phyloP scores from a whole-genome alignment of 192 early-diverging fungal genomes.

The Gonapodya prolifera region DNA sequence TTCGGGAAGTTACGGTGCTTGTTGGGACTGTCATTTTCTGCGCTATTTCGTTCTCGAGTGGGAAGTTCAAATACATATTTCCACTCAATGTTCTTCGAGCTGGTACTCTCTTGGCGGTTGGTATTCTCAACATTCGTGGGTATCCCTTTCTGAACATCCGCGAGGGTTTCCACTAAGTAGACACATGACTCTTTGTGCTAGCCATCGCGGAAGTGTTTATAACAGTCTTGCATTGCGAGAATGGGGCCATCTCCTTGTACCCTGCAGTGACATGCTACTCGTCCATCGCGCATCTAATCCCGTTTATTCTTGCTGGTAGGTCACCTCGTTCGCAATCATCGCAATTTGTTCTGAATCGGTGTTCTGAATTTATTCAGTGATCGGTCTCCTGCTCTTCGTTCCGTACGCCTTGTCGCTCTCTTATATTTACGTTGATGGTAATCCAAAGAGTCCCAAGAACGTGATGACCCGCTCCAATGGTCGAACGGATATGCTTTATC shows the following conservation, averaged over 20 bases:
- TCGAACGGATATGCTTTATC: not conserved
- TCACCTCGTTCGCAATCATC: not conserved
- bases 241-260: not conserved
- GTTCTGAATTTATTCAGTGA: not conserved
- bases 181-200: not conserved
- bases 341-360: not conserved
- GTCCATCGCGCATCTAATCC: not conserved
- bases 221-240: not conserved
- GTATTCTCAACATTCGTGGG: not conserved
- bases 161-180: not conserved
- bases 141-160: not conserved
- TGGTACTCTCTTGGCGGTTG: not conserved
- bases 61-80: not conserved
- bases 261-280: not conserved
- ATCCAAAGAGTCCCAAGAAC: not conserved
- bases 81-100: not conserved
- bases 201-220: not conserved
- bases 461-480: not conserved
- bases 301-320: not conserved
- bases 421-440: not conserved
- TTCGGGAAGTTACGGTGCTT: not conserved
- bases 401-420: not conserved
- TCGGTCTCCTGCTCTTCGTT: not conserved
- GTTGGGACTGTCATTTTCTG: not conserved
- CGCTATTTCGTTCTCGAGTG: not conserved